Conservation (phyloP, 2,329 filamentous ascomycete species). For the Colletotrichum acutatum region DNA sequence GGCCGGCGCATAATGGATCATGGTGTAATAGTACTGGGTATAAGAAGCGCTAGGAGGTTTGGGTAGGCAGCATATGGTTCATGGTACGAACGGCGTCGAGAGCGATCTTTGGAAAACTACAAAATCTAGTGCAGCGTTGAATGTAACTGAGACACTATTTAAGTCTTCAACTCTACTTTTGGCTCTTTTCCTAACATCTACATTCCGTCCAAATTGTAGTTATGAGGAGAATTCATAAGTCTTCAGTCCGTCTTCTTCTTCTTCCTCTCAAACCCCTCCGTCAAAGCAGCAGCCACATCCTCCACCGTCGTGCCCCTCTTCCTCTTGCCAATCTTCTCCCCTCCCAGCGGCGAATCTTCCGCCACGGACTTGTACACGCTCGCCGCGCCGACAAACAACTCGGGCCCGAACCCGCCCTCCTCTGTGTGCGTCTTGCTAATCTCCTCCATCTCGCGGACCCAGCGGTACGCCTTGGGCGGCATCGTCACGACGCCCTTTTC, state of each 20-base stretch:
- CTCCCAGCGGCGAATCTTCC: conserved; percentile 68
- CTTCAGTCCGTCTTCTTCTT: conserved; percentile 48
- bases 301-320: conserved; percentile 66
- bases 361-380: conserved; percentile 71
- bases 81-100: conserved; percentile 7
- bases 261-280: conserved; percentile 59
- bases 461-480: conserved; percentile 81
- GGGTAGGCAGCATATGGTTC: background rate
- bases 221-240: too few relatives aligned
- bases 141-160: background rate
- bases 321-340: conserved; percentile 67
- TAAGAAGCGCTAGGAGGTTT: background rate
- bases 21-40: background rate
- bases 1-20: conserved; percentile 4
- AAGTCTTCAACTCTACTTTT: background rate
- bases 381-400: conserved; percentile 69
- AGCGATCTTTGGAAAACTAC: background rate
- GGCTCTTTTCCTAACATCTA: too few relatives aligned
- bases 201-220: background rate
- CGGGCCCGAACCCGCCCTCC: conserved; percentile 70
- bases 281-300: conserved; percentile 63
- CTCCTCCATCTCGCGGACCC: conserved; percentile 82
- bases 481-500: conserved; percentile 67
- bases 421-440: conserved; percentile 74
- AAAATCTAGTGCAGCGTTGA: background rate